Evolutionary conservation across 495 filamentous ascomycete genomes (phyloP), one percentile per base, ranked within the genome.

Genomic region (Sporormia fimetaria): DNA sequence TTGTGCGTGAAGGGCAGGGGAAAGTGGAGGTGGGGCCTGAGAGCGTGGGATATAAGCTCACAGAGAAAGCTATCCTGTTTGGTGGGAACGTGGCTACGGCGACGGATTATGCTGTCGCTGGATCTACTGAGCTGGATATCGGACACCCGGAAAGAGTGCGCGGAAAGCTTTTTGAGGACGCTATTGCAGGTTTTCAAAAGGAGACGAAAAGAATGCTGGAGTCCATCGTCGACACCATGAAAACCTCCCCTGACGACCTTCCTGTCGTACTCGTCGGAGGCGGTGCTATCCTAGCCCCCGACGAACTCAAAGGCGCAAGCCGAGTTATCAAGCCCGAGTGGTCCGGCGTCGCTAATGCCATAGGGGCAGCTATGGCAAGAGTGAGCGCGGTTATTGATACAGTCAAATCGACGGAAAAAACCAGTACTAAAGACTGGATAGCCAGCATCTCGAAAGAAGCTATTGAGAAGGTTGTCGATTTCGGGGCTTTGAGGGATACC

Each of bases 321-420:
- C 48, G 42, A 11, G 44, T 57, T 7, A 52, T 49, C 27, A 51
- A 41, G 22, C 56, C 56, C 16, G 40, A 54, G 31, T 59, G 46
- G 38, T 49, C 55, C 21, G 51, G 55, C 20, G 67, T 73, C 6
- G 72, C 70, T 0, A 75, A 75, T 52, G 70, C 72, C 0, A 68
- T 75, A 25, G 70, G 72, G 4, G 70, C 72, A 31, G 73, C 73
- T 4, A 71, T 92, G 35, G 64, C 68, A 10, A 64, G 67, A 39
- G 67, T 74, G 17, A 65, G 63, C 17, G 70, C 65, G 3, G 64
- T 62, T 6, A 57, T 68, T 11, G 67, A 71, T 45, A 57, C 64
- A 14, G 62, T 71, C 29, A 56, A 63, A 45, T 61, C 58, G n/a
- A 51, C 63, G 3, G 55, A 22, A 51, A 63, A 32, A 47, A 60